A percentile compares a stretch with the other conserved stretches of the same genome.
Conservation (phyloP, 345 rosid genomes). For the Rhizophora mangle region DNA sequence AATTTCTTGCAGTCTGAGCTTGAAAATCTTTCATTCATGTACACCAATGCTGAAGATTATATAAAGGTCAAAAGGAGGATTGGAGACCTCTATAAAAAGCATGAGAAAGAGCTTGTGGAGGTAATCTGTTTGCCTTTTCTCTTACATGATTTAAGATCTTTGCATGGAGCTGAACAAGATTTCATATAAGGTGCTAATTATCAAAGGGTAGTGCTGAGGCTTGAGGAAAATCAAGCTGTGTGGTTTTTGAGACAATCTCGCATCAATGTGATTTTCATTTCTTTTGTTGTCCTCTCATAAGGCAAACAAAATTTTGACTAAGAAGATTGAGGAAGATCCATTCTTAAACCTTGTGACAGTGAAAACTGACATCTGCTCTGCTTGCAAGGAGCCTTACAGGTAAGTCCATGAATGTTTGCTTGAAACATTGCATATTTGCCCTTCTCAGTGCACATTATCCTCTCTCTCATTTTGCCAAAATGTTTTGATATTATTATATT, state of each 20-base stretch:
- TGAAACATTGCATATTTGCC: neutral
- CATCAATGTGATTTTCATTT: neutral
- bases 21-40: constrained; percentile 94
- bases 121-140: constrained; percentile 27
- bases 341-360: constrained; percentile 86
- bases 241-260: constrained; percentile 2
- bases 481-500: constrained; percentile 6
- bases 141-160: neutral
- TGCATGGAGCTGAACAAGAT: neutral
- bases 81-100: constrained; percentile 78
- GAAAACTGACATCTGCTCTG: constrained; percentile 73
- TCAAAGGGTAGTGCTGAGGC: neutral
- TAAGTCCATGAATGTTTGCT: constrained; percentile 25
- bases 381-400: constrained; percentile 95
- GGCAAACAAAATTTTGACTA: constrained; percentile 87
- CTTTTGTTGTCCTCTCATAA: constrained; percentile 22
- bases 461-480: neutral
- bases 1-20: constrained; percentile 76
- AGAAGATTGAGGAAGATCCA: constrained; percentile 92
- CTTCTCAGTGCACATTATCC: neutral
- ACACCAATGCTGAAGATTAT: constrained; percentile 88
- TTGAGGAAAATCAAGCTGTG: neutral
- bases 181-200: neutral
- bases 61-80: constrained; percentile 75
- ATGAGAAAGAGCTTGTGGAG: constrained; percentile 85